phyloP scores from a whole-genome alignment of 345 rosid species.

The Eucalyptus cloeziana region DNA sequence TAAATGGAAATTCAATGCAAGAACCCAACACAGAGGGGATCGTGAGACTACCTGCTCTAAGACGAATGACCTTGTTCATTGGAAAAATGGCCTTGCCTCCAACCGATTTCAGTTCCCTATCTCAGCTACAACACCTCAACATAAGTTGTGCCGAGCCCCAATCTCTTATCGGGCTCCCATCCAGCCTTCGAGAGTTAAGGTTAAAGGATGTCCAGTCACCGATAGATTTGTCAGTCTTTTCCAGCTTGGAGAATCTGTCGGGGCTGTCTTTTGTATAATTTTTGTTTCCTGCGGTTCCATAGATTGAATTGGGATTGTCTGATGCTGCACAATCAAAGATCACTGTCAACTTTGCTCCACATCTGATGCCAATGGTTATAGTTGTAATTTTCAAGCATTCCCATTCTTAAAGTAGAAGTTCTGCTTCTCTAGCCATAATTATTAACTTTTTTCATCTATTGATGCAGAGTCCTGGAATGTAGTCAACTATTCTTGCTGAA shows the following conservation, averaged over 20 bases:
- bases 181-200: accelerated
- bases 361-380: too few species aligned
- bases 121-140: accelerated
- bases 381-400: too few species aligned
- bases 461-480: too few species aligned
- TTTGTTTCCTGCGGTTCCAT: too few species aligned
- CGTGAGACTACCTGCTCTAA: not conserved
- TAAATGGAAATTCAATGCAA: not conserved
- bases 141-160: accelerated
- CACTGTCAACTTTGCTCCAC: too few species aligned
- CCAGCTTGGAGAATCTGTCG: not conserved
- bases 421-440: too few species aligned
- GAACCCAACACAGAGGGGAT: not conserved
- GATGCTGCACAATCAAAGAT: too few species aligned
- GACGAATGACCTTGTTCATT: accelerated
- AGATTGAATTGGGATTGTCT: too few species aligned
- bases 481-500: too few species aligned
- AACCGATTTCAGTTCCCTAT: not conserved
- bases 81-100: not conserved
- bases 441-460: too few species aligned
- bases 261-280: accelerated
- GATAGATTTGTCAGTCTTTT: not conserved
- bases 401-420: too few species aligned
- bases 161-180: not conserved
- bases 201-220: not conserved